Conservation (phyloP, 176 grass and related monocot genomes). For the Triticum monococcum region DNA sequence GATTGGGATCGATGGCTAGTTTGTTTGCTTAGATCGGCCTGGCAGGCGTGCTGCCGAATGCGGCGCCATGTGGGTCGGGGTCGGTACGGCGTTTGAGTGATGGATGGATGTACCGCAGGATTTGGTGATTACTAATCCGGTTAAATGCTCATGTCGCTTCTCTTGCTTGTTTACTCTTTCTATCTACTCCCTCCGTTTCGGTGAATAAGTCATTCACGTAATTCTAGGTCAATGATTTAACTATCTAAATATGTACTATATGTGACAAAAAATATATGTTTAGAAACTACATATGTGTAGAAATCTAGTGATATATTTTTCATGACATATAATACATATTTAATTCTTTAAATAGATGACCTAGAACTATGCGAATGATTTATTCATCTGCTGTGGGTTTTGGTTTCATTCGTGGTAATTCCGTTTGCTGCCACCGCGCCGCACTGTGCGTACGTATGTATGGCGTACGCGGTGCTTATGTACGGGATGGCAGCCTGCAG, state of each 20-base stretch:
- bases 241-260: too few relatives aligned
- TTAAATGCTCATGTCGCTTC: constrained; percentile 7
- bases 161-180: neutral
- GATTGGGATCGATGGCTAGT: neutral
- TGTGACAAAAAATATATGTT: too few relatives aligned
- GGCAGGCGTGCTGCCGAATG: neutral
- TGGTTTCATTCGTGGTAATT: neutral
- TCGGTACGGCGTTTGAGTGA: neutral
- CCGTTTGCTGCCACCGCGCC: neutral
- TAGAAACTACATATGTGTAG: too few relatives aligned
- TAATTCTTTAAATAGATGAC: too few relatives aligned
- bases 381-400: neutral
- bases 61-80: neutral
- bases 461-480: neutral
- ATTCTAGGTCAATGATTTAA: too few relatives aligned
- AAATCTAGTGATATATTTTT: too few relatives aligned
- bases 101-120: neutral
- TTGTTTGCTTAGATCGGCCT: neutral
- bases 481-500: neutral
- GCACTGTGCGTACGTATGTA: too few relatives aligned
- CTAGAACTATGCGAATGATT: too few relatives aligned
- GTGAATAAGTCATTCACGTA: too few relatives aligned
- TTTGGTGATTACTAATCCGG: constrained; percentile 2
- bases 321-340: too few relatives aligned
- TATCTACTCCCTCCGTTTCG: too few relatives aligned